Percentiles rank a stretch among this genome's conserved stretches.
phyloP scores from a whole-genome alignment of 768 basidiomycete species.

The Tylopilus rubrobrunneus region DNA sequence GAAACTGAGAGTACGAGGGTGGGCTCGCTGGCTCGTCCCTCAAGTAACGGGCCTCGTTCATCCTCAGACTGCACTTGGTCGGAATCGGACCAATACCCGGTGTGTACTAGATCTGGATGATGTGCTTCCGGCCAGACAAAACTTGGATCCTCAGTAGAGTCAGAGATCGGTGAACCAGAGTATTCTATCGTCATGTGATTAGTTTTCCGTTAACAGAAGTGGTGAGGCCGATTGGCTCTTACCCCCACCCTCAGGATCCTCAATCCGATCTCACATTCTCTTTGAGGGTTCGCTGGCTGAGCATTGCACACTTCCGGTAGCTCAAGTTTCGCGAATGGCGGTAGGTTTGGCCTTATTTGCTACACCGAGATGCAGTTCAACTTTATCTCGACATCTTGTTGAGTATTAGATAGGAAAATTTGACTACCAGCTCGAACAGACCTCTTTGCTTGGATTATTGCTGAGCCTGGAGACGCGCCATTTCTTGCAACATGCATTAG shows the following conservation, averaged over 20 bases:
- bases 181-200: background rate
- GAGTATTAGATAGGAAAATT: slow-evolving; percentile 7
- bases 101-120: slow-evolving; percentile 6
- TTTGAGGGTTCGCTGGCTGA: background rate
- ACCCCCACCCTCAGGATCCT: slow-evolving; percentile 13
- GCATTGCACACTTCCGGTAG: background rate
- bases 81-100: slow-evolving; percentile 24
- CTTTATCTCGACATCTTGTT: slow-evolving; percentile 41
- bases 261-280: slow-evolving; percentile 2
- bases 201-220: background rate
- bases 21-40: slow-evolving; percentile 5
- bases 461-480: slow-evolving; percentile 45
- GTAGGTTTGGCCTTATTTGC: slow-evolving; percentile 8
- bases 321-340: slow-evolving; percentile 18
- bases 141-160: slow-evolving; percentile 2
- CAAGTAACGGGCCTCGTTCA: slow-evolving; percentile 17
- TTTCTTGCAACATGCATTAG: slow-evolving; percentile 47
- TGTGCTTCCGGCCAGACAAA: slow-evolving; percentile 14
- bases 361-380: slow-evolving; percentile 31
- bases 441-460: slow-evolving; percentile 36
- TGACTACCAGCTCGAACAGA: slow-evolving; percentile 27
- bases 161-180: slow-evolving; percentile 10
- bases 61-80: slow-evolving; percentile 16
- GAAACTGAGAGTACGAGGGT: slow-evolving; percentile 20
- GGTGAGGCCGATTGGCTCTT: background rate